Base-by-base conservation (phyloP, 2,329 filamentous ascomycete species). In the Ascochyta rabiei region DNA sequence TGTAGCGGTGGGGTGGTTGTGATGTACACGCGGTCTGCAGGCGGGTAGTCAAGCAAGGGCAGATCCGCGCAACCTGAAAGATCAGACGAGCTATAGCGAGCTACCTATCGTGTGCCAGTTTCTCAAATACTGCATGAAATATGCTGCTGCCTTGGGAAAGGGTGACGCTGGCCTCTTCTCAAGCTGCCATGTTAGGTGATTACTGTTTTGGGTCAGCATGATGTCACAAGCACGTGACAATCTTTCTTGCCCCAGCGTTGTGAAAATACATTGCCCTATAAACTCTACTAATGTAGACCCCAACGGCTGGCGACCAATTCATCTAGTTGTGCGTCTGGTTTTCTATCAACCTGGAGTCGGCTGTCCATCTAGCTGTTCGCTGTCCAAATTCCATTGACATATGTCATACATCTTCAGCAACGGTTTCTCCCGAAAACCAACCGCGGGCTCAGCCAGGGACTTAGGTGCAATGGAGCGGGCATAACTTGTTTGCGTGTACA, bases 121-220 rank as follows among this genome's bases (percentile, higher is more conserved):
- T 34, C 15, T 34, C 15, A 9, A 28, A n/a, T 26, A 2, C 13
- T 24, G 13, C 46, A 13, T 21, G 8, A 16, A 46, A 19, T 35
- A 30, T 45, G 55, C 56, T 66, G 68, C 48, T 72, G 68, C 67
- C 69, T 70, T 54, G 52, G 34, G 31, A 24, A 48, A 24, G 10
- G 42, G 64, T 58, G 42, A 50, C 47, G 48, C 42, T 61, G 63
- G 44, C 63, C 57, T 66, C 61, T 63, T 59, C 41, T 37, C 12
- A 18, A 24, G 19, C 26, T 39, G 37, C 44, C 9, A 52, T 38
- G 30, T 12, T 38, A 65, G 57, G 52, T 65, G 47, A 43, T 62
- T 66, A 42, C 65, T 48, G 55, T 37, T 62, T 66, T 55, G 40
- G 62, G 65, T 53, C 33, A 42, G 6, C 9, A 67, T 71, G 68